Evolutionary conservation across 306 rosid species (phyloP).

Genomic region (Lathyrus sativus): DNA sequence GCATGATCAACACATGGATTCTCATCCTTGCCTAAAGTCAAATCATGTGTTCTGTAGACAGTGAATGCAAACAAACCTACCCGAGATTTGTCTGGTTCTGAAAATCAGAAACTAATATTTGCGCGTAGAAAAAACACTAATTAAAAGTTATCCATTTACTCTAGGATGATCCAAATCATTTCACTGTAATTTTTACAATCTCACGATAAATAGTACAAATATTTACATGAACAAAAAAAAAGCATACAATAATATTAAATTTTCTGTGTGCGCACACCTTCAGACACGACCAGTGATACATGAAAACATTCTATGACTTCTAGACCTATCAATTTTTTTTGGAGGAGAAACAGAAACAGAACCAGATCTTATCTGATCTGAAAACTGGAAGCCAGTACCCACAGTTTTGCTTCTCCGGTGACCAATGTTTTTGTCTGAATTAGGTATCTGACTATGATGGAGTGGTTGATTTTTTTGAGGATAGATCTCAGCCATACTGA

Average conservation of each 20-base stretch:
- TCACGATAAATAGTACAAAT: too few species aligned
- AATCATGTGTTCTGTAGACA: background rate
- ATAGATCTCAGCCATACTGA: conserved; percentile 39
- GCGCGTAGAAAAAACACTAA: background rate
- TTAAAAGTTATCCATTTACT: too few species aligned
- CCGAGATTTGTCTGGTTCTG: background rate
- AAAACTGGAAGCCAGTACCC: background rate
- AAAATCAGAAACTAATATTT: background rate
- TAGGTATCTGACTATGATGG: background rate
- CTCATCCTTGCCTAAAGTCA: background rate
- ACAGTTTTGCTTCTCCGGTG: conserved; percentile 43
- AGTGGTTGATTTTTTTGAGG: conserved; percentile 33
- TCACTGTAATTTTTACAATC: too few species aligned
- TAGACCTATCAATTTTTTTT: conserved; percentile 37
- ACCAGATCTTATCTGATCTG: background rate
- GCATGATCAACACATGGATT: conserved; percentile 1
- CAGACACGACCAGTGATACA: conserved; percentile 44
- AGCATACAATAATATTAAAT: background rate
- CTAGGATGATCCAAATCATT: too few species aligned
- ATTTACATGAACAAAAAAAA: background rate
- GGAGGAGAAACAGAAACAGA: conserved; percentile 18
- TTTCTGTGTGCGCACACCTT: background rate
- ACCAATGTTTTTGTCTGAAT: background rate
- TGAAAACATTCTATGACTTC: conserved; percentile 48
- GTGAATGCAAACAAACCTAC: conserved; percentile 6